These are phyloP conservation scores for Amborella trichopoda DNA, from an alignment of 164 flowering plant species.

Conservation along the genomic window DNA sequence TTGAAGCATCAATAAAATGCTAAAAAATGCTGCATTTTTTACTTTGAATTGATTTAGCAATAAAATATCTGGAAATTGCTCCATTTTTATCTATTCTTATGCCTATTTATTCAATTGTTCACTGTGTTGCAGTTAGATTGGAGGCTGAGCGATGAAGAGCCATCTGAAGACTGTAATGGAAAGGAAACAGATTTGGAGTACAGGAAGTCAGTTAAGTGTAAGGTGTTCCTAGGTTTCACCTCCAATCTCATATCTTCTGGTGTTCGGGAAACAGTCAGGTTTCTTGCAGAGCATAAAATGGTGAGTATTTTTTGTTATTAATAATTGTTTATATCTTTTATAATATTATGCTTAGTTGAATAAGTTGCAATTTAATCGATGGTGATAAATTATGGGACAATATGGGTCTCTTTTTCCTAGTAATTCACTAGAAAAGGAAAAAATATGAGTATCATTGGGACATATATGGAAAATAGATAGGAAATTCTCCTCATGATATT, in stretches of 20 bases:
- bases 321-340: too few species aligned
- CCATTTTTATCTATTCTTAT: too few species aligned
- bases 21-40: neutral
- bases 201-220: constrained; percentile 59
- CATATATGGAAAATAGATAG: too few species aligned
- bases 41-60: neutral
- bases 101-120: neutral
- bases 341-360: too few species aligned
- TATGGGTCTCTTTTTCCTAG: too few species aligned
- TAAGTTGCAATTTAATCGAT: too few species aligned
- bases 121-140: constrained; percentile 60
- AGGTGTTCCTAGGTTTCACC: constrained; percentile 87
- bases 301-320: constrained; percentile 37
- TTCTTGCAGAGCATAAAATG: constrained; percentile 83
- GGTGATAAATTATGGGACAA: too few species aligned
- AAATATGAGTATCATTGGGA: too few species aligned
- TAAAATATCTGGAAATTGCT: too few species aligned
- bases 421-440: too few species aligned
- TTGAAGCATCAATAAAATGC: too few species aligned
- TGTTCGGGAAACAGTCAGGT: constrained; percentile 71
- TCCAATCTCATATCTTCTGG: constrained; percentile 92
- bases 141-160: constrained; percentile 65
- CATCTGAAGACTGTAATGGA: constrained; percentile 46
- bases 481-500: too few species aligned
- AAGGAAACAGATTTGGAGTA: constrained; percentile 40